A percentile compares a stretch with the other conserved stretches of the same genome.
These are phyloP conservation scores for Epicoccum sorghinum DNA, from an alignment of 2,329 filamentous ascomycete genomes.

Conservation along the genomic window DNA sequence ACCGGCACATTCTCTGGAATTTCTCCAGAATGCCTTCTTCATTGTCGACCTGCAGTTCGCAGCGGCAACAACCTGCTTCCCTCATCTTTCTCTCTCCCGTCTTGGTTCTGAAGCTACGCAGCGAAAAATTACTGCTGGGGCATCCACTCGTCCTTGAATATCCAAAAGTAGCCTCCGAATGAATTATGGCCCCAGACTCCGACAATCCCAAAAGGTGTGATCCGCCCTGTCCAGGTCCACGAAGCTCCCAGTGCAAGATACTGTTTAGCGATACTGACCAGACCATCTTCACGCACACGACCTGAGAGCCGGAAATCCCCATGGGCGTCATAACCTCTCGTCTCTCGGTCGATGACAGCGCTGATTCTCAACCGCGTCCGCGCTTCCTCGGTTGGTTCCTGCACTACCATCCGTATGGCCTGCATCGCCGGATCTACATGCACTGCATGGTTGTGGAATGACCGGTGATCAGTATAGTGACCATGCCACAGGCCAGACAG, in stretches of 20 bases:
- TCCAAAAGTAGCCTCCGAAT: slow-evolving; percentile 36
- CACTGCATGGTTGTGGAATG: not conserved
- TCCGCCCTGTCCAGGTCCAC: slow-evolving; percentile 25
- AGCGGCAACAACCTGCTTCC: too few species aligned
- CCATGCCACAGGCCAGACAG: slow-evolving; percentile 28
- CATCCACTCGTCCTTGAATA: slow-evolving; percentile 36
- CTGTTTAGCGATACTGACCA: slow-evolving; percentile 21
- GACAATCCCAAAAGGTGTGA: slow-evolving; percentile 35
- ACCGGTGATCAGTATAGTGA: slow-evolving; percentile 23
- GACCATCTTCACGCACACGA: slow-evolving; percentile 20
- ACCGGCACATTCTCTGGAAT: too few species aligned
- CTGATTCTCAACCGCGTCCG: slow-evolving; percentile 3
- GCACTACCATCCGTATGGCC: slow-evolving; percentile 17
- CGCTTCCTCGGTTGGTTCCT: not conserved
- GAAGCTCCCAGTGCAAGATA: slow-evolving; percentile 13
- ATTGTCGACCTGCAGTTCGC: too few species aligned
- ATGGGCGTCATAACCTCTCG: slow-evolving; percentile 19
- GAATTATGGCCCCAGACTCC: slow-evolving; percentile 24
- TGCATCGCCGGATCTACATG: slow-evolving; percentile 22
- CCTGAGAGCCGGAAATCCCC: slow-evolving; percentile 26
- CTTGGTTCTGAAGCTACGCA: too few species aligned
- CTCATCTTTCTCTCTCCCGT: too few species aligned
- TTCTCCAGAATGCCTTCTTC: too few species aligned
- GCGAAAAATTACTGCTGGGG: too few species aligned
- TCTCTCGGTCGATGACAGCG: slow-evolving; percentile 15